Evolutionary conservation across 2,329 filamentous ascomycete species (phyloP).

Genomic region (Didymella glomerata): DNA sequence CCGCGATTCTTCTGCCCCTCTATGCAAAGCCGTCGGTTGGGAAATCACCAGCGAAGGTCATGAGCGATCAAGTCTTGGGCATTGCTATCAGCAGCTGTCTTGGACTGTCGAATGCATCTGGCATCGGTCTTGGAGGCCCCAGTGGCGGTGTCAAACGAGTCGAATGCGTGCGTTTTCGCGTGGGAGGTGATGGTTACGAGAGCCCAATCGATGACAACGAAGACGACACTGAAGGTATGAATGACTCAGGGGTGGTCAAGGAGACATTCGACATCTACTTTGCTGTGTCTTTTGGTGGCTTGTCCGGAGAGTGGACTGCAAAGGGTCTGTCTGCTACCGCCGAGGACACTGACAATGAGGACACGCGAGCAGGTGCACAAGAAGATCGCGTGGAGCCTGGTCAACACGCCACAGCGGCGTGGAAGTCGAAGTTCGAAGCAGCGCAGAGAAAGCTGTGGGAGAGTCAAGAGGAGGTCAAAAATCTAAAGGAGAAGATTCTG

Average conservation of each 20-base stretch:
- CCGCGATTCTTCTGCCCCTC: constrained; percentile 53
- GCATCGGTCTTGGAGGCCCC: constrained; percentile 48
- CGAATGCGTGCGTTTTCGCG: constrained; percentile 53
- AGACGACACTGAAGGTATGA: constrained; percentile 36
- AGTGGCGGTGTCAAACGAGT: constrained; percentile 51
- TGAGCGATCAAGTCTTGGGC: constrained; percentile 48
- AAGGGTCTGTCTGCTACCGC: constrained; percentile 48
- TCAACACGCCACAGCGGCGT: constrained; percentile 33
- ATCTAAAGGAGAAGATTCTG: constrained; percentile 50
- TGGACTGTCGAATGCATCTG: constrained; percentile 45
- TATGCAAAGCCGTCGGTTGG: constrained; percentile 41
- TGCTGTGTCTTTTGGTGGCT: constrained; percentile 52
- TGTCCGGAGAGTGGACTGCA: constrained; percentile 54
- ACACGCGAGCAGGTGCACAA: constrained; percentile 13
- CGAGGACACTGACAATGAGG: constrained; percentile 10
- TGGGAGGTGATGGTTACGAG: constrained; percentile 52
- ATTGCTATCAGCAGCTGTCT: constrained; percentile 57
- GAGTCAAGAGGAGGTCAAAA: constrained; percentile 45
- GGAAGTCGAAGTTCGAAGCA: constrained; percentile 49
- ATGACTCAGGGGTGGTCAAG: constrained; percentile 34
- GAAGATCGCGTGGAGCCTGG: constrained; percentile 27
- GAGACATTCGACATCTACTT: constrained; percentile 58
- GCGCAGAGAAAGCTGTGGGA: constrained; percentile 48
- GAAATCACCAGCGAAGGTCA: constrained; percentile 39
- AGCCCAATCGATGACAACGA: constrained; percentile 54